Evolutionary conservation across 345 rosid species (phyloP).

Genomic region (Salix viminalis): DNA sequence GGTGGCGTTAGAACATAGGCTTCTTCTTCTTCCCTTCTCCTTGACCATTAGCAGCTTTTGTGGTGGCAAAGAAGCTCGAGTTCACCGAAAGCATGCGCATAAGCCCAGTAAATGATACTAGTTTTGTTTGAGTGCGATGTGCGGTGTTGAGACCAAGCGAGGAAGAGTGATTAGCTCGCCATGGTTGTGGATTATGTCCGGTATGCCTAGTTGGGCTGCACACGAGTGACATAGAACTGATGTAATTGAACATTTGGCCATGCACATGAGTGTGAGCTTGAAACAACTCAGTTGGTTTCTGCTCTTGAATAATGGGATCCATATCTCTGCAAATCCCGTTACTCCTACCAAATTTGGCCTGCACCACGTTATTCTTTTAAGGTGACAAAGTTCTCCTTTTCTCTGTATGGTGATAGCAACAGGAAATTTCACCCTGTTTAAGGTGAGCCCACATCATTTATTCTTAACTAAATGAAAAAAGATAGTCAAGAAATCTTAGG

Average conservation of each 20-base stretch:
- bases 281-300: slow-evolving; percentile 17
- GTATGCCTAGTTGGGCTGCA: slow-evolving; percentile 43
- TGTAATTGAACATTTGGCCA: slow-evolving; percentile 30
- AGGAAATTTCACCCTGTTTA: neutral
- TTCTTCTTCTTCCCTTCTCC: slow-evolving; percentile 8
- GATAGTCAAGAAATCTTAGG: neutral
- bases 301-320: slow-evolving; percentile 7
- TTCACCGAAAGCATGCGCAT: slow-evolving; percentile 45
- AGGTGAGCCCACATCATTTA: neutral
- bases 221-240: slow-evolving; percentile 44
- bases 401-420: neutral
- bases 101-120: slow-evolving; percentile 18
- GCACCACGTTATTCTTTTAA: neutral
- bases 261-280: slow-evolving; percentile 43
- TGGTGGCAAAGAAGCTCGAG: slow-evolving; percentile 33
- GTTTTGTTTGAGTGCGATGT: slow-evolving; percentile 30
- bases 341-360: neutral
- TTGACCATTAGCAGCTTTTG: neutral
- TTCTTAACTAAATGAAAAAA: neutral
- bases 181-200: slow-evolving; percentile 38
- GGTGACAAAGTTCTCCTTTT: neutral
- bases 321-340: neutral
- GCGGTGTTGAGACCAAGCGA: slow-evolving; percentile 32
- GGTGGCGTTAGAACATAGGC: slow-evolving; percentile 35
- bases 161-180: slow-evolving; percentile 37